phyloP scores from a whole-genome alignment of 2,329 filamentous ascomycete genomes.

The Colletotrichum sp. region DNA sequence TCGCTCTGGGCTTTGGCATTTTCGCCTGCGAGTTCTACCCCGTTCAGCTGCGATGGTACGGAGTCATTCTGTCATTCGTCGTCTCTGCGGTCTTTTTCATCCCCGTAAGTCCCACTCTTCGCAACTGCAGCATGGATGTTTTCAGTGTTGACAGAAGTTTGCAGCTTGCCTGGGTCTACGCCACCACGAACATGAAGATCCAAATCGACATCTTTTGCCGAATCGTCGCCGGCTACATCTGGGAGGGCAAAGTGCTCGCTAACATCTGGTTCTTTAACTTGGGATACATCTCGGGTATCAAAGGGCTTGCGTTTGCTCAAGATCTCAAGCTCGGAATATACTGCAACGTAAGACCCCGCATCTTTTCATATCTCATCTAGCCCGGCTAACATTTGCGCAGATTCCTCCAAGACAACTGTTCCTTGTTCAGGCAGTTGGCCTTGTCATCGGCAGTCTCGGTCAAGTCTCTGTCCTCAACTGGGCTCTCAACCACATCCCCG shows the following conservation, averaged over 20 bases:
- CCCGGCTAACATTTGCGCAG: neutral
- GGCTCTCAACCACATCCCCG: slow-evolving; percentile 48
- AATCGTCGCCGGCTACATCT: slow-evolving; percentile 48
- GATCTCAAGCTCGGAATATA: slow-evolving; percentile 53
- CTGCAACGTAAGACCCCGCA: slow-evolving; percentile 27
- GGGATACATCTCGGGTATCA: slow-evolving; percentile 45
- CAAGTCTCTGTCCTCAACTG: slow-evolving; percentile 44
- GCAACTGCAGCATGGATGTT: accelerated
- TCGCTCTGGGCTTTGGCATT: slow-evolving; percentile 29
- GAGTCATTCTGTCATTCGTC: slow-evolving; percentile 29
- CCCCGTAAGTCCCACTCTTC: slow-evolving; percentile 23
- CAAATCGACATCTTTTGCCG: slow-evolving; percentile 50
- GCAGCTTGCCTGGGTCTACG: slow-evolving; percentile 36
- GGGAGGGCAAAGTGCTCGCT: slow-evolving; percentile 44
- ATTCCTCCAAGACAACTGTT: slow-evolving; percentile 51
- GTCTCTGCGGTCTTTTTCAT: slow-evolving; percentile 33
- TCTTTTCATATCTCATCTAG: neutral
- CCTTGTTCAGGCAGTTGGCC: slow-evolving; percentile 45
- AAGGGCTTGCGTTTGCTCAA: slow-evolving; percentile 44
- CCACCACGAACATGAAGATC: slow-evolving; percentile 47
- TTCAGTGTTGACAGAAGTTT: neutral
- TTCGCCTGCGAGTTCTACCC: slow-evolving; percentile 35
- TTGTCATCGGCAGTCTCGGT: slow-evolving; percentile 46
- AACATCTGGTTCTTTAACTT: slow-evolving; percentile 43
- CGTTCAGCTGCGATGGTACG: slow-evolving; percentile 35